Percentiles rank a stretch among this genome's conserved stretches.
Evolutionary conservation across 1,139 yeast genomes (phyloP).

Genomic region (Tardiomyces blankii): DNA sequence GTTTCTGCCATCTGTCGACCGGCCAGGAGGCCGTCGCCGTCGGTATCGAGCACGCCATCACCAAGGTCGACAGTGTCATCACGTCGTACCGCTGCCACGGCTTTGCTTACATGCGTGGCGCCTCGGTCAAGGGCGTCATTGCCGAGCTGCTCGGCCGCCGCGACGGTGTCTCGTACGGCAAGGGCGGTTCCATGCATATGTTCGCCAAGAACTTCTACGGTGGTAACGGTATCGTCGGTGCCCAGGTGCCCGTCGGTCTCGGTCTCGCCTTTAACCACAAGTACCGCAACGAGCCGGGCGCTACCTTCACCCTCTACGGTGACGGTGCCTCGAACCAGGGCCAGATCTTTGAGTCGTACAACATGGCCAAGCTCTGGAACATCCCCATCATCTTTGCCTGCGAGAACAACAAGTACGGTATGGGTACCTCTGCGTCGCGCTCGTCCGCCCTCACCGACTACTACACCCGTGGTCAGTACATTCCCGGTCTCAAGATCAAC

Average conservation of each 20-base stretch:
- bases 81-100: constrained; percentile 99
- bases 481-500: constrained; percentile 95
- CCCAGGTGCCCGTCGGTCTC: constrained; percentile 96
- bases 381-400: constrained; percentile 91
- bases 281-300: constrained; percentile 66
- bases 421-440: constrained; percentile 97
- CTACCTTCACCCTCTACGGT: constrained; percentile 86
- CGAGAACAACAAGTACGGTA: constrained; percentile 98
- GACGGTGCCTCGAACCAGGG: constrained; percentile 99
- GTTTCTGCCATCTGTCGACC: constrained; percentile 97
- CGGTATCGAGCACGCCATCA: constrained; percentile 92
- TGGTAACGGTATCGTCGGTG: constrained; percentile 99
- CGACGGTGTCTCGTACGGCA: constrained; percentile 90
- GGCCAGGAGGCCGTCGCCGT: constrained; percentile 99
- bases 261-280: constrained; percentile 97
- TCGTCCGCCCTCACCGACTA: constrained; percentile 94
- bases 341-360: constrained; percentile 93
- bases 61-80: constrained; percentile 73
- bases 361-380: constrained; percentile 99
- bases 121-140: constrained; percentile 77
- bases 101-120: constrained; percentile 92
- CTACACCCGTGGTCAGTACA: constrained; percentile 98
- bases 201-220: constrained; percentile 92
- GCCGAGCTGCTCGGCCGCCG: constrained; percentile 97
- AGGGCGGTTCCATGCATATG: constrained; percentile 99